Conservation (phyloP, 805 yeast genomes). For the Cyberlindnera veronae region DNA sequence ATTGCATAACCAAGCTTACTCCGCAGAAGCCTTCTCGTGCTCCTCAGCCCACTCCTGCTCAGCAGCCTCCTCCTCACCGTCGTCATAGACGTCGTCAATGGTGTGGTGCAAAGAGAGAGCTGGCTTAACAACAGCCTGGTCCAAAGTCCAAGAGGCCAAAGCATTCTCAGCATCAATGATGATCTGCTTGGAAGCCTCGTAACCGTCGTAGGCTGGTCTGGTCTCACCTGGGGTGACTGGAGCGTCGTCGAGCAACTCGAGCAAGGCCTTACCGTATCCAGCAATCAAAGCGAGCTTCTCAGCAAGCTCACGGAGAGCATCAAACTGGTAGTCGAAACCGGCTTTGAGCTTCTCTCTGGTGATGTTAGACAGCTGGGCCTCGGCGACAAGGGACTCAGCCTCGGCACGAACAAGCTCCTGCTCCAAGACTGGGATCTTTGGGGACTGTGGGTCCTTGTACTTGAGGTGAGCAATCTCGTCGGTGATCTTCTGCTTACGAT, state of each 20-base stretch:
- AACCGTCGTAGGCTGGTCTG: constrained; percentile 97
- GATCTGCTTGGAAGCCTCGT: constrained; percentile 96
- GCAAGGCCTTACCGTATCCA: constrained; percentile 96
- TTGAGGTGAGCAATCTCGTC: constrained; percentile 97
- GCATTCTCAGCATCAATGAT: constrained; percentile 96
- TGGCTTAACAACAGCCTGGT: constrained; percentile 92
- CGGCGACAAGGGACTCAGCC: constrained; percentile 98
- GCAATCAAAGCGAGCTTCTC: constrained; percentile 97
- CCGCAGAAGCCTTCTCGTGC: constrained; percentile 18
- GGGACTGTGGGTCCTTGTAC: constrained; percentile 97
- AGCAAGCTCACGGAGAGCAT: constrained; percentile 89
- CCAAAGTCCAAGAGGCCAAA: constrained; percentile 94
- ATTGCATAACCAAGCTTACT: no score
- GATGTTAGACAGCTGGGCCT: constrained; percentile 96
- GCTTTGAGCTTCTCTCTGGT: constrained; percentile 98
- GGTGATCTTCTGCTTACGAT: constrained; percentile 95
- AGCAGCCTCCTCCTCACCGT: constrained; percentile 39
- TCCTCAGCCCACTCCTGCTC: constrained; percentile 33
- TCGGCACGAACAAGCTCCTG: constrained; percentile 99
- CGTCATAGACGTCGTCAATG: constrained; percentile 57
- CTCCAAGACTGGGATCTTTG: constrained; percentile 92
- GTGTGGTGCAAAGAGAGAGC: constrained; percentile 81
- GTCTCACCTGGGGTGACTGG: constrained; percentile 99
- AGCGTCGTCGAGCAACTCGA: constrained; percentile 92
- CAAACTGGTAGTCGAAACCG: constrained; percentile 95